Evolutionary conservation across 371 early-diverging fungal species (phyloP).

Genomic region (Syncephalastrum monosporum): DNA sequence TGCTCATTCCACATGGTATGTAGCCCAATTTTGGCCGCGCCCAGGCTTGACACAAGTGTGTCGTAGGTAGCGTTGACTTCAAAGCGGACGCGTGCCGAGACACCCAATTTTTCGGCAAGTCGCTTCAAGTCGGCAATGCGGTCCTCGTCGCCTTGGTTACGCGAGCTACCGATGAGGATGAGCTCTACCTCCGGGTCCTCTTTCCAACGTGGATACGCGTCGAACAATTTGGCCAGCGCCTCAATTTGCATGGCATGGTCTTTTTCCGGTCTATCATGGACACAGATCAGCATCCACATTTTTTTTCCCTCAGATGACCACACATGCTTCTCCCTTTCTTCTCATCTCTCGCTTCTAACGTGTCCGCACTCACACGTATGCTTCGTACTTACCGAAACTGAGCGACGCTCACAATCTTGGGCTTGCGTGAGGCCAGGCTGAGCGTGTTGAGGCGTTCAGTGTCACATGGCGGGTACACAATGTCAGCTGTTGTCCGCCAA

Average conservation of each 20-base stretch:
- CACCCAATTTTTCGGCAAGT: slow-evolving; percentile 42
- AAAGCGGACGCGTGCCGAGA: slow-evolving; percentile 72
- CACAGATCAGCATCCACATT: neutral
- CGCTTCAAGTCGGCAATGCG: slow-evolving; percentile 66
- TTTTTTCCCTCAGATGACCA: too few species aligned
- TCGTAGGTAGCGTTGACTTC: slow-evolving; percentile 81
- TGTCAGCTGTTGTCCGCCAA: slow-evolving; percentile 66
- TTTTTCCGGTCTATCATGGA: slow-evolving; percentile 83
- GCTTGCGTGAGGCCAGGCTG: slow-evolving; percentile 47
- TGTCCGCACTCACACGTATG: neutral
- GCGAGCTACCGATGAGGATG: slow-evolving; percentile 76
- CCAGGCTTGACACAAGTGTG: slow-evolving; percentile 58
- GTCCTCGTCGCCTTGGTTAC: slow-evolving; percentile 77
- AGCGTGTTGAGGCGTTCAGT: slow-evolving; percentile 62
- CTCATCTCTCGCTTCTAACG: neutral
- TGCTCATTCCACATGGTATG: slow-evolving; percentile 98
- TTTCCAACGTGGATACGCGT: slow-evolving; percentile 50
- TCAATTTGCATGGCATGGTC: slow-evolving; percentile 83
- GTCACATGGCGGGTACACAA: slow-evolving; percentile 95
- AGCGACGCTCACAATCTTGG: slow-evolving; percentile 81
- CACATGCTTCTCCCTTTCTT: too few species aligned
- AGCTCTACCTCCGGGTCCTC: slow-evolving; percentile 36
- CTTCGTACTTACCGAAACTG: slow-evolving; percentile 73
- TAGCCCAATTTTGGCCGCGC: slow-evolving; percentile 72
- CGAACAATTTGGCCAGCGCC: slow-evolving; percentile 59